Percentiles rank a stretch among this genome's conserved stretches.
Evolutionary conservation across 495 filamentous ascomycete species (phyloP).

Genomic region (Neurospora sp.): DNA sequence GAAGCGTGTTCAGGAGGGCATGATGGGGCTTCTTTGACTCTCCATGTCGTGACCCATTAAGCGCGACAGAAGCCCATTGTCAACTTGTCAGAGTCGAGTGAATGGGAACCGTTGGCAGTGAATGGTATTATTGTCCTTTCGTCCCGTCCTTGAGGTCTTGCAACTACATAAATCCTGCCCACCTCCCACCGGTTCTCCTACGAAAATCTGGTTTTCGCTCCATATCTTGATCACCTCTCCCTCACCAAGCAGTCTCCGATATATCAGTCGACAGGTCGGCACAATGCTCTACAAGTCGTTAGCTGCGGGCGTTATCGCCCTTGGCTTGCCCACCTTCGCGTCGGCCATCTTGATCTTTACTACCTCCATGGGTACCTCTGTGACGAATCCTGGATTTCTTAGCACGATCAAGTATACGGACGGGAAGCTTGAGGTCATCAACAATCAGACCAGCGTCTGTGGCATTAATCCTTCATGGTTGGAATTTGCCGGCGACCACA

Average conservation of each 20-base stretch:
- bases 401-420: conserved; percentile 5
- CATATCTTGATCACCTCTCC: background rate
- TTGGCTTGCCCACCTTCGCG: conserved; percentile 21
- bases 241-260: background rate
- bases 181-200: background rate
- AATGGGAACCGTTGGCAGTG: background rate
- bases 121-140: background rate
- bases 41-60: background rate
- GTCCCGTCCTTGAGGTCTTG: background rate
- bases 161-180: background rate
- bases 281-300: conserved; percentile 5
- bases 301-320: conserved; percentile 10
- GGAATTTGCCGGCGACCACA: conserved; percentile 32
- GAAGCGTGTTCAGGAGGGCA: background rate
- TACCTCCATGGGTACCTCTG: conserved; percentile 47
- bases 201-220: background rate
- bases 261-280: background rate
- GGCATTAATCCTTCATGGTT: conserved; percentile 51
- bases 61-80: background rate
- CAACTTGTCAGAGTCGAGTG: background rate
- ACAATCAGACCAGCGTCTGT: conserved; percentile 19
- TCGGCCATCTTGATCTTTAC: conserved; percentile 43
- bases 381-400: conserved; percentile 31
- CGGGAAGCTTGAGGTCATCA: conserved; percentile 1
- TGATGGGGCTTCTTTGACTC: background rate